Base-by-base conservation (phyloP, 768 basidiomycete genomes). In the Mrakia blollopis region DNA sequence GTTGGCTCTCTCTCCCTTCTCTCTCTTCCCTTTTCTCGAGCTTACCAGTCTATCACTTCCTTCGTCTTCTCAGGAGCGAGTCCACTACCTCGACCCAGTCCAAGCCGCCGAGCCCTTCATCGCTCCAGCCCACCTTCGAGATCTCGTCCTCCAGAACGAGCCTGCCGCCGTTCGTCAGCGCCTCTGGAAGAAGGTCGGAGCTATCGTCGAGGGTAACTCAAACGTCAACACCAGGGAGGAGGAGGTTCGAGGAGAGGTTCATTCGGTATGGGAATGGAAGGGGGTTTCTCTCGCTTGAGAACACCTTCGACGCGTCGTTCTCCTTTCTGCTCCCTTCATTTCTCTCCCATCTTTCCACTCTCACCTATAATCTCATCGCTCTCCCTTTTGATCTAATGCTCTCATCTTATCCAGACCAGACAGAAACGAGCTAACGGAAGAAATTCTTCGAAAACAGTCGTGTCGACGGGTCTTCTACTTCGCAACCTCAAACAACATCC, bases 191-290 rank as follows among this genome's bases (percentile, higher is more conserved):
- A 87, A 88, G 79, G 94, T 97, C 69, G 92, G 93, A 83, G 88
- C 87, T 73, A 85, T 94, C 70, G 93, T 97, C 5, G 94, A 95
- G 84, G 88, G 89, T 74, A 97, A 97, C 85, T 88, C 92, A 41
- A 97, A 97, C 83, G 92, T 97, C 61, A 88, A 92, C 78, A 89
- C 89, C 41, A 91, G 91, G 82, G 85, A 93, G 72, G 91, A 92
- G 83, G 94, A 96, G 83, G 88, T 77, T 14, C 28, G 41, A n/a
- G 76, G 76, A 23, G 76, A 77, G 72, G 76, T 77, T 28, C 72
- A 61, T 32, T 35, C 62, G 44, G 76, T 77, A 4, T 77, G 76
- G 76, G 41, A 60, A 21, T 77, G 76, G 76, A 54, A 30, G 54
- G 71, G 71, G 16, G 71, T 37, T 8, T 37, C 63, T 5, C 63